Base-by-base conservation (phyloP, 768 basidiomycete species). In the Polyporus arcularius region DNA sequence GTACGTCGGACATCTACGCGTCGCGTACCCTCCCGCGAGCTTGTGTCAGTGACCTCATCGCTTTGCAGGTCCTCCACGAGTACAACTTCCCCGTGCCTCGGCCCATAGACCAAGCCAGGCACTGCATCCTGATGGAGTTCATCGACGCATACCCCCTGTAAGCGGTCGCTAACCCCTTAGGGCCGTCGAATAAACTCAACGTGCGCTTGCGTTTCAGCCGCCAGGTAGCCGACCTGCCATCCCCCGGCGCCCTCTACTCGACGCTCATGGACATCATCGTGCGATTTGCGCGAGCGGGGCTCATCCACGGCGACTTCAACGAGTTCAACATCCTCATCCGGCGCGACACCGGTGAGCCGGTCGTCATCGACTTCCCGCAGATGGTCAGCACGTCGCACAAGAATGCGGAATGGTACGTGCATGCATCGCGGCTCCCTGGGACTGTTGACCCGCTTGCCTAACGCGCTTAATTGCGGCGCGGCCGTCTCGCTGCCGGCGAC, bases 221-320 rank as follows among this genome's bases (percentile, higher is more conserved):
- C 10, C 95, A 96, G 75, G 87, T 98, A 61, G 78, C 88, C 35
- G 85, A 91, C 58, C 80, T 96, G 14, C 85, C 89, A 7, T 89
- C 90, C 2, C 95, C 96, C 0, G 94, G 94, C 42, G 89, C 88
- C 64, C 82, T 98, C 21, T 98, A 98, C 75, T 95, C 95, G 1
- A 77, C 79, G 16, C 79, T 98, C 47, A 98, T 98, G 97, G 93
- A 94, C 72, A 79, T 98, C 61, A 94, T 98, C 71, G 94, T 98
- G 58, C 92, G 94, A 55, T 90, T 98, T 69, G 96, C 96, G 5
- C 87, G 85, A 40, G 86, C 90, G 15, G 97, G 97, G 5, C 83
- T 99, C n/a, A 98, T 99, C 53, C 97, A 99, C 69, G 96, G 97
- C 43, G 97, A 99, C 68, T 99, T 92, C 77, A 99, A 99, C 76